Conservation (phyloP, 2,329 filamentous ascomycete genomes). For the Talaromyces sp. region DNA sequence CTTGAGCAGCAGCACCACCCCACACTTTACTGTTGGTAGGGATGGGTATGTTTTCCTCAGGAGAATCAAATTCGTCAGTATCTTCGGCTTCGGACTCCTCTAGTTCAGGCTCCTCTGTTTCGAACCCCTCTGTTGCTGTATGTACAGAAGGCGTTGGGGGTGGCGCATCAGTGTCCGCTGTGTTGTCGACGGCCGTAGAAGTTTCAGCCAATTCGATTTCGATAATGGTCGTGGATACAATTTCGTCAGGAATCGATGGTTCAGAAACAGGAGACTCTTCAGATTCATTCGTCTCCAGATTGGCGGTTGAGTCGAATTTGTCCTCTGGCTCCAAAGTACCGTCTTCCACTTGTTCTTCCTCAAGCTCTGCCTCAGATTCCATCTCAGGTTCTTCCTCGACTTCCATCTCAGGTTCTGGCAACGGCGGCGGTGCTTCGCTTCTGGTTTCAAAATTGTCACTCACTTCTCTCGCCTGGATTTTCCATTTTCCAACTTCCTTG, state of each 20-base stretch:
- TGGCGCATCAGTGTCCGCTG: not conserved
- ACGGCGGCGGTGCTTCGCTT: constrained; percentile 30
- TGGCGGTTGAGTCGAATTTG: not conserved
- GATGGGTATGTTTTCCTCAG: not conserved
- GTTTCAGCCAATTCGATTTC: constrained; percentile 6
- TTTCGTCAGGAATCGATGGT: not conserved
- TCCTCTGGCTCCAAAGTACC: not conserved
- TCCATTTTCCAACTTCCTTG: constrained; percentile 80
- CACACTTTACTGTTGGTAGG: constrained; percentile 41
- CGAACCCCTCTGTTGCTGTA: not conserved
- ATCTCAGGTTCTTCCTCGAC: constrained; percentile 10
- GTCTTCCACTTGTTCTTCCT: constrained; percentile 5
- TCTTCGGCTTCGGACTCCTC: not conserved
- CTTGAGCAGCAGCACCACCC: constrained; percentile 49
- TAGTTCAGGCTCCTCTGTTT: not conserved
- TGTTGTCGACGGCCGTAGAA: not conserved
- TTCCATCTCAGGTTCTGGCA: constrained; percentile 12
- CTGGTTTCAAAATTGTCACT: constrained; percentile 74
- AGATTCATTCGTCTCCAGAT: constrained; percentile 3
- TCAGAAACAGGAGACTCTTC: not conserved
- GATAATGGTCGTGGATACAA: constrained; percentile 9
- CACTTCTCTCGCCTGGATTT: constrained; percentile 67
- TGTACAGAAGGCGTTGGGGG: not conserved
- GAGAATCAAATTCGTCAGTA: not conserved
- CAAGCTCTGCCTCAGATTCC: not conserved